Conservation (phyloP, 2,329 filamentous ascomycete genomes). For the Diaporthe longicolla region DNA sequence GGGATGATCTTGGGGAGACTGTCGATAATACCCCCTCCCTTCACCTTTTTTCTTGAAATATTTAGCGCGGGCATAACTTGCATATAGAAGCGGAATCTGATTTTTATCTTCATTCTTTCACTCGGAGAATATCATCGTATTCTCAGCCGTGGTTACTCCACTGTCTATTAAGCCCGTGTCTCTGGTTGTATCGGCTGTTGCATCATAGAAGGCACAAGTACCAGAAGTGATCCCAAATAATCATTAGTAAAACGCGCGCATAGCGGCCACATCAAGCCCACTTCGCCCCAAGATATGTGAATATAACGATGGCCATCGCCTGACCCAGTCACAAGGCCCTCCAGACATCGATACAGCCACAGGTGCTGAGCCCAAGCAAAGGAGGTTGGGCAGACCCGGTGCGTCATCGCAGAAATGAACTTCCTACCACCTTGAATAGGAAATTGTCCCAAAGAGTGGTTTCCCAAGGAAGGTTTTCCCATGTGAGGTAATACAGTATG, state of each 20-base stretch:
- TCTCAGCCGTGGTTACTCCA: background rate
- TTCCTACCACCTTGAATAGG: no score
- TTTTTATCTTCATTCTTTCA: background rate
- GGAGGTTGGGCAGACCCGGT: conserved; percentile 33
- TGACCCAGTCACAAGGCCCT: conserved; percentile 40
- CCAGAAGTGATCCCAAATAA: no score
- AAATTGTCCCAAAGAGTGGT: no score
- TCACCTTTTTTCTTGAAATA: background rate
- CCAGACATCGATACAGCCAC: conserved; percentile 24
- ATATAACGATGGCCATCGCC: conserved; percentile 22
- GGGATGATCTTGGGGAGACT: background rate
- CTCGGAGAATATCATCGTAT: background rate
- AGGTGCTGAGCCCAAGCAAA: conserved; percentile 22
- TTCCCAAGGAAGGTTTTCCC: no score
- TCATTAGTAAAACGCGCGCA: background rate
- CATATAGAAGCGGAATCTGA: conserved; percentile 30
- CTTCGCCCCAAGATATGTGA: conserved; percentile 24
- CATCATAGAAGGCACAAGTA: no score
- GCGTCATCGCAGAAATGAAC: background rate
- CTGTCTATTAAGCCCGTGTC: background rate
- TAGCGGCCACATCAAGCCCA: background rate
- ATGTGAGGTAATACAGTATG: no score
- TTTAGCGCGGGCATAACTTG: background rate
- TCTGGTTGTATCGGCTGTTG: no score
- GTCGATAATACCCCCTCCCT: background rate